Conservation (phyloP, 306 rosid species). For the Cucurbita pepo region DNA sequence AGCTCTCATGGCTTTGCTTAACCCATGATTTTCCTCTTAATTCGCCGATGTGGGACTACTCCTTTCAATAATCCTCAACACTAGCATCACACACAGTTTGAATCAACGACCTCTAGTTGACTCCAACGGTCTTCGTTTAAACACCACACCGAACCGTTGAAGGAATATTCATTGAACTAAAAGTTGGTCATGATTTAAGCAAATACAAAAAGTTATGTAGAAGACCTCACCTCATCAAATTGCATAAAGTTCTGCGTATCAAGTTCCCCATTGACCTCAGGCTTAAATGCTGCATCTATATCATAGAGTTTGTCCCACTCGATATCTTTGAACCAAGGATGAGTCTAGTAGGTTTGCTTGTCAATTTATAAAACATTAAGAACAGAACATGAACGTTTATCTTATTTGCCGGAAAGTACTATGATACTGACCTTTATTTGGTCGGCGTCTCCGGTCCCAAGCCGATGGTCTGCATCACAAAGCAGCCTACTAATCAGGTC, state of each 20-base stretch:
- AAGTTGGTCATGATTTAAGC: background rate
- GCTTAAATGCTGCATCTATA: conserved; percentile 85
- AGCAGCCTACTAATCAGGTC: conserved; percentile 70
- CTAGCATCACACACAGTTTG: background rate
- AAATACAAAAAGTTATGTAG: background rate
- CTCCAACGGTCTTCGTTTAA: background rate
- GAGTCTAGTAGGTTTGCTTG: conserved; percentile 31
- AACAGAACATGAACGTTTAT: background rate
- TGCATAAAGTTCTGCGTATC: conserved; percentile 97
- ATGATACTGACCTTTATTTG: conserved; percentile 49
- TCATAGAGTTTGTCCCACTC: conserved; percentile 66
- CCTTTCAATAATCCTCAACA: background rate
- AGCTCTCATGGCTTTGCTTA: too few relatives aligned
- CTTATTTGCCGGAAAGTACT: background rate
- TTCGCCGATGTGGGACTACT: too few relatives aligned
- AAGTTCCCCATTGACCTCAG: conserved; percentile 70
- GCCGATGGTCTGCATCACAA: conserved; percentile 65
- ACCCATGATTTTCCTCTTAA: too few relatives aligned
- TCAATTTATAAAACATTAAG: background rate
- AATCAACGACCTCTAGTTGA: background rate
- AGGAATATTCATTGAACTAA: background rate
- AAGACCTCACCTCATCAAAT: conserved; percentile 57
- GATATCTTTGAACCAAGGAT: conserved; percentile 84
- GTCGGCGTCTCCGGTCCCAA: conserved; percentile 50
- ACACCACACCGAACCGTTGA: background rate